Percentiles rank a stretch among this genome's conserved stretches.
phyloP scores from a whole-genome alignment of 305 asterid species.

The Stenogyne calaminthoides region DNA sequence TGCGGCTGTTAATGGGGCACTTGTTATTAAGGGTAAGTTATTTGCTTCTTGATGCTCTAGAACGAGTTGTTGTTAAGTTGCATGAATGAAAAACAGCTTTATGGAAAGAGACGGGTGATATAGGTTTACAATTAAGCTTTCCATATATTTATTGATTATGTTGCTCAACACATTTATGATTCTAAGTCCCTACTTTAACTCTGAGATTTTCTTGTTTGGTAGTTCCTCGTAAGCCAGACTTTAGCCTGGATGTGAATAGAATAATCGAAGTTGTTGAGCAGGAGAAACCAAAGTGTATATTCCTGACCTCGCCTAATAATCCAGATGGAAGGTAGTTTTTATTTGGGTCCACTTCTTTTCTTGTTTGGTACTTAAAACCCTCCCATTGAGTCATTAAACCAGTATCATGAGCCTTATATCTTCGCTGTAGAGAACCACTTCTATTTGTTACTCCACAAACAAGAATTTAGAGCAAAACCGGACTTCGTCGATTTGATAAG shows the following conservation, averaged over 20 bases:
- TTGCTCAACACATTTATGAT: not conserved
- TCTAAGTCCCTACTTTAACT: not conserved
- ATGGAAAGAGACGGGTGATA: conserved; percentile 14
- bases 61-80: not conserved
- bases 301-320: conserved; percentile 96
- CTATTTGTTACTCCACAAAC: not conserved
- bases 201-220: conserved; percentile 33
- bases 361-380: not conserved
- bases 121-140: not conserved
- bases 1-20: conserved; percentile 95
- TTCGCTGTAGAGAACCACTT: not conserved
- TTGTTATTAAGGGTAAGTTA: conserved; percentile 76
- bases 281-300: conserved; percentile 93
- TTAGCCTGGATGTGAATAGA: conserved; percentile 79
- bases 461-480: not conserved
- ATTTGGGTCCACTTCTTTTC: conserved; percentile 1
- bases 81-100: not conserved
- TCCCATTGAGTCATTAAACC: not conserved
- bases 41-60: not conserved
- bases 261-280: conserved; percentile 68
- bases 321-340: conserved; percentile 92
- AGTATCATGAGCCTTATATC: not conserved
- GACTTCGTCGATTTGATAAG: not conserved
- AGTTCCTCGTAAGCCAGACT: conserved; percentile 84
- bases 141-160: conserved; percentile 16